These are phyloP conservation scores for Pseudofabraea citricarpa DNA, from an alignment of 2,329 filamentous ascomycete genomes.

Conservation along the genomic window DNA sequence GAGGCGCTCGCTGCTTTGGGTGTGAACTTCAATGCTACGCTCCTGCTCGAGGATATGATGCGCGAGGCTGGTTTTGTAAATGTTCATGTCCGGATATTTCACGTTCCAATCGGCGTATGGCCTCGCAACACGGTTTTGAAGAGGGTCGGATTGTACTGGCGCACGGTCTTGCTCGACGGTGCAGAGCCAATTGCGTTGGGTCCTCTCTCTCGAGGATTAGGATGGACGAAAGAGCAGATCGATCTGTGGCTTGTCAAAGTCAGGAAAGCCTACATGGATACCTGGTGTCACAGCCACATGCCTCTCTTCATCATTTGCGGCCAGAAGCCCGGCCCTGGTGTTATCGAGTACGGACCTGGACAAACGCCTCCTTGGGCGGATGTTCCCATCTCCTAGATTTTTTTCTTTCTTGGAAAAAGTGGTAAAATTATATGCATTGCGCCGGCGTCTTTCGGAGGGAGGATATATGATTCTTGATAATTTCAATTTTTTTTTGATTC, in stretches of 20 bases:
- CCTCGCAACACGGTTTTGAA: conserved; percentile 42
- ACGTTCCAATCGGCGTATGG: conserved; percentile 50
- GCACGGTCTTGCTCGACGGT: conserved; percentile 44
- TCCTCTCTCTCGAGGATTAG: conserved; percentile 44
- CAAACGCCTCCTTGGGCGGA: conserved; percentile 1
- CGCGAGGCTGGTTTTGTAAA: conserved; percentile 47
- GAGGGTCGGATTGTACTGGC: conserved; percentile 46
- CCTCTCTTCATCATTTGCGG: conserved; percentile 50
- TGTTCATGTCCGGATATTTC: conserved; percentile 43
- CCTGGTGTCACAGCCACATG: conserved; percentile 43
- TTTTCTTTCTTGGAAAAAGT: not conserved
- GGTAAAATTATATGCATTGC: too few species aligned
- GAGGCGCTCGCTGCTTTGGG: conserved; percentile 39
- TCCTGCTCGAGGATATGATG: conserved; percentile 39
- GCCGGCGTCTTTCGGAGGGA: not conserved
- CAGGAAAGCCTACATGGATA: conserved; percentile 41
- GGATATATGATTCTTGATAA: not conserved
- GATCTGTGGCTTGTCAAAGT: conserved; percentile 44
- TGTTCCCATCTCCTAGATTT: not conserved
- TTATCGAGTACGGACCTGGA: not conserved
- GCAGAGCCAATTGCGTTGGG: conserved; percentile 47
- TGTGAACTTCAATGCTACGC: conserved; percentile 40
- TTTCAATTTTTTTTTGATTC: too few species aligned
- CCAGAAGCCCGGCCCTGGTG: conserved; percentile 39
- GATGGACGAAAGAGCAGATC: conserved; percentile 43